Conservation (phyloP, 805 yeast genomes). For the Metschnikowia continentalis region DNA sequence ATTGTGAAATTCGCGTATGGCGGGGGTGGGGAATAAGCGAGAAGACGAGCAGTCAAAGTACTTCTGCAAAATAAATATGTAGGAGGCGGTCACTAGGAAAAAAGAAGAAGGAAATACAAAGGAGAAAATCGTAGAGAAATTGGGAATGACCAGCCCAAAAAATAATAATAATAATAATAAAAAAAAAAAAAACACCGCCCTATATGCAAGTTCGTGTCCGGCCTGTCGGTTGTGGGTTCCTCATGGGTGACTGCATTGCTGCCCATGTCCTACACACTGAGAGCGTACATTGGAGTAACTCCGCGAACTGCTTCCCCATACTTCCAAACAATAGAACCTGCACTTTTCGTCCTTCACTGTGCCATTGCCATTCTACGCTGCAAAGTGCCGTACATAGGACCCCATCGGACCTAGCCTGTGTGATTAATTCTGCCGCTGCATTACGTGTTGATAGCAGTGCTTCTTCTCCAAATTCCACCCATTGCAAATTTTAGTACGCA, state of each 20-base stretch:
- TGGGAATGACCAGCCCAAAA: too few species aligned
- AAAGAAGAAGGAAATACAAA: too few species aligned
- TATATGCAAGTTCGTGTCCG: background rate
- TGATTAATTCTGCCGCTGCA: background rate
- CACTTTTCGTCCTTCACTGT: background rate
- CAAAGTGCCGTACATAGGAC: background rate
- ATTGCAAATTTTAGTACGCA: background rate
- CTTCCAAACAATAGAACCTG: background rate
- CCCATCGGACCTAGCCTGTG: background rate
- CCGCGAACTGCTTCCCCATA: slow-evolving; percentile 4
- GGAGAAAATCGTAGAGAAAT: too few species aligned
- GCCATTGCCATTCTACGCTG: background rate
- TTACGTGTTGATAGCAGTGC: background rate
- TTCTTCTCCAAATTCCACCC: background rate
- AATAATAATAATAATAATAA: too few species aligned
- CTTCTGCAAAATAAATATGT: background rate
- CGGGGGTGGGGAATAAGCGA: background rate
- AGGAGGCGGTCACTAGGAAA: too few species aligned
- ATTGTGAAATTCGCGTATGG: background rate
- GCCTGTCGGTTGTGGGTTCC: background rate
- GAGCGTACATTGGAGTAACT: background rate
- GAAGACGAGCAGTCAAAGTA: background rate
- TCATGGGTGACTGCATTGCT: background rate
- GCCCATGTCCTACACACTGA: background rate
- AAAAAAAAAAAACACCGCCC: too few species aligned